phyloP scores from a whole-genome alignment of 2,329 filamentous ascomycete species.

The Nigrospora oryzae region DNA sequence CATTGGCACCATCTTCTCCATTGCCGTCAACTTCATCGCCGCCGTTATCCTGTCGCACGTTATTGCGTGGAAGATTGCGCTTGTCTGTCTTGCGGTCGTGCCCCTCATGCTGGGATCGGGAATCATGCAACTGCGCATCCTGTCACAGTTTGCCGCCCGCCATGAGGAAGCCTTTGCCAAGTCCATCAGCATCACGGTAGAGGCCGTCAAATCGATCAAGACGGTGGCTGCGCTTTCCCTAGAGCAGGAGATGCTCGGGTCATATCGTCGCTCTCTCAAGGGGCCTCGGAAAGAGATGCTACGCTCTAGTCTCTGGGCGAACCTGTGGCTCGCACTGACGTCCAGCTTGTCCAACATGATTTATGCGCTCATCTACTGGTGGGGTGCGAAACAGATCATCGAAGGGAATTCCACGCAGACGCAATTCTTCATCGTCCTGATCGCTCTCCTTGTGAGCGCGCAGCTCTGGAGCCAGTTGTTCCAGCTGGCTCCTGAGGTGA shows the following conservation, averaged over 20 bases:
- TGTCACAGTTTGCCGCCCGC: slow-evolving; percentile 52
- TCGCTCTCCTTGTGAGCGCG: slow-evolving; percentile 63
- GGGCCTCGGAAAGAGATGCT: slow-evolving; percentile 46
- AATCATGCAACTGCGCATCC: slow-evolving; percentile 57
- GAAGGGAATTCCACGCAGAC: slow-evolving; percentile 54
- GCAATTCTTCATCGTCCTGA: slow-evolving; percentile 68
- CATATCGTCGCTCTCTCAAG: slow-evolving; percentile 43
- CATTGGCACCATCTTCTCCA: slow-evolving; percentile 60
- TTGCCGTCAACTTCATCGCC: slow-evolving; percentile 58
- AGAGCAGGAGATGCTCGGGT: slow-evolving; percentile 39
- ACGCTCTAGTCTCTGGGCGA: slow-evolving; percentile 39
- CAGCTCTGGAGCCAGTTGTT: slow-evolving; percentile 70
- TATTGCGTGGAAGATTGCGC: slow-evolving; percentile 67
- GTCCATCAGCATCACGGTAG: slow-evolving; percentile 56
- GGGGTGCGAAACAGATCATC: slow-evolving; percentile 64
- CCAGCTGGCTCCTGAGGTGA: slow-evolving; percentile 66
- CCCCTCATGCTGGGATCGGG: slow-evolving; percentile 62
- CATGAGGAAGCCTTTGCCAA: slow-evolving; percentile 57
- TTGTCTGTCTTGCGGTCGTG: slow-evolving; percentile 62
- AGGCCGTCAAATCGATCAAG: slow-evolving; percentile 58
- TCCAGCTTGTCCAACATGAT: slow-evolving; percentile 57
- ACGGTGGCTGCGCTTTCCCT: slow-evolving; percentile 50
- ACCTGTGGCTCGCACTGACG: slow-evolving; percentile 52
- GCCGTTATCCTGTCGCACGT: slow-evolving; percentile 63
- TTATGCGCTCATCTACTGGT: slow-evolving; percentile 73